Conservation (phyloP, 2,329 filamentous ascomycete genomes). For the Diaporthe batatas region DNA sequence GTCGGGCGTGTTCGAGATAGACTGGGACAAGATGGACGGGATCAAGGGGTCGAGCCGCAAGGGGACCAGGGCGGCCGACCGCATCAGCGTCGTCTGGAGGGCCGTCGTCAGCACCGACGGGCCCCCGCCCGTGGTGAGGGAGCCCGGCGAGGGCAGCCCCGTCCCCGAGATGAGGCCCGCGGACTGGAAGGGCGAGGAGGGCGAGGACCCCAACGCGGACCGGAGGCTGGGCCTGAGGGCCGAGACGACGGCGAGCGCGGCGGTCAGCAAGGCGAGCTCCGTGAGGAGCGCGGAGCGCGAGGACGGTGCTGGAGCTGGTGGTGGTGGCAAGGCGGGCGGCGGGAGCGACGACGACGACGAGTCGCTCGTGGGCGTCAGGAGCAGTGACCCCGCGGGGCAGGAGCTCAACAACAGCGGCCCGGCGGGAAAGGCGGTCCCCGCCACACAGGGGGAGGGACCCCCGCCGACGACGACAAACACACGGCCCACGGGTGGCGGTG, state of each 20-base stretch:
- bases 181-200: constrained; percentile 78
- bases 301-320: constrained; percentile 41
- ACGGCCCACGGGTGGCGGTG: background rate
- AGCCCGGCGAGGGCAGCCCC: constrained; percentile 75
- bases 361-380: constrained; percentile 43
- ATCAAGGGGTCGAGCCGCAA: constrained; percentile 91
- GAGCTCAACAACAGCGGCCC: constrained; percentile 19
- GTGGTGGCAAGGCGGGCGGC: background rate
- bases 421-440: background rate
- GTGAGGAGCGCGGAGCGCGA: constrained; percentile 58
- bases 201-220: constrained; percentile 61
- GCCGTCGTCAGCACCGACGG: constrained; percentile 52
- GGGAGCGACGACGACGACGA: constrained; percentile 46
- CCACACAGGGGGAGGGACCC: no score
- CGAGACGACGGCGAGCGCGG: constrained; percentile 73
- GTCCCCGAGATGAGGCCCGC: constrained; percentile 78
- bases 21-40: constrained; percentile 84
- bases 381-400: constrained; percentile 31
- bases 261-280: constrained; percentile 81
- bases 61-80: constrained; percentile 85
- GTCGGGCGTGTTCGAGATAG: constrained; percentile 72
- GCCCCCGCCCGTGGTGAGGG: constrained; percentile 62
- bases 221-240: constrained; percentile 78
- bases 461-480: no score
- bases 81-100: constrained; percentile 88